Conservation (phyloP, 2,329 filamentous ascomycete species). For the Phaeosphaeriaceae sp. region DNA sequence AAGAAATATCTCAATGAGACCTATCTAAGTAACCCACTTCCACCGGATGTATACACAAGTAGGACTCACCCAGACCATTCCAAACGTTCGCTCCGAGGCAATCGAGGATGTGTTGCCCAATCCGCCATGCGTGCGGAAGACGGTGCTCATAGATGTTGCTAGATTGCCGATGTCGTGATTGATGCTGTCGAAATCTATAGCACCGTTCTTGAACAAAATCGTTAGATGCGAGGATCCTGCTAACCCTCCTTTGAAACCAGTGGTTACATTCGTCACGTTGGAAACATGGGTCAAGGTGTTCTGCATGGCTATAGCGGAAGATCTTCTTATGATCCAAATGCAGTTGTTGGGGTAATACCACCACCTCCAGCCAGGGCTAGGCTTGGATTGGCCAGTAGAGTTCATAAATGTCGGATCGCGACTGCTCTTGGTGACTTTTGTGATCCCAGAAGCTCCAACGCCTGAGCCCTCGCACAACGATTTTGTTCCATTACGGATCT, state of each 20-base stretch:
- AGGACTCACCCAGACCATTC: conserved; percentile 10
- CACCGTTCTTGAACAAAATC: conserved; percentile 1
- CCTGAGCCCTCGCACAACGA: no score
- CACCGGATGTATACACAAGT: conserved; percentile 13
- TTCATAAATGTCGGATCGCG: not conserved
- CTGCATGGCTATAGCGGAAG: not conserved
- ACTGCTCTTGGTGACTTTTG: not conserved
- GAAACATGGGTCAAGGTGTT: not conserved
- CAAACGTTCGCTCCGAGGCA: not conserved
- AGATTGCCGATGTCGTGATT: conserved; percentile 7
- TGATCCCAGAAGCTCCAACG: no score
- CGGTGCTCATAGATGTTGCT: conserved; percentile 7
- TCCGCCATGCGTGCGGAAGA: conserved; percentile 6
- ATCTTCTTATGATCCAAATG: not conserved
- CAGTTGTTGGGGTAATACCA: not conserved
- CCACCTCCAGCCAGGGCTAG: not conserved
- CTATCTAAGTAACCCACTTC: conserved; percentile 15
- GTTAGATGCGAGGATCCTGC: not conserved
- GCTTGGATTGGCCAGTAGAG: not conserved
- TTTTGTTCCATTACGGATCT: no score
- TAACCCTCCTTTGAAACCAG: not conserved
- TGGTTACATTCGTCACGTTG: not conserved
- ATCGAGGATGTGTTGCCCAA: not conserved
- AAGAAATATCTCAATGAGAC: conserved; percentile 6
- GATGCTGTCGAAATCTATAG: conserved; percentile 5